Evolutionary conservation across 1,284 basidiomycete genomes (phyloP).

Genomic region (Malassezia slooffiae): DNA sequence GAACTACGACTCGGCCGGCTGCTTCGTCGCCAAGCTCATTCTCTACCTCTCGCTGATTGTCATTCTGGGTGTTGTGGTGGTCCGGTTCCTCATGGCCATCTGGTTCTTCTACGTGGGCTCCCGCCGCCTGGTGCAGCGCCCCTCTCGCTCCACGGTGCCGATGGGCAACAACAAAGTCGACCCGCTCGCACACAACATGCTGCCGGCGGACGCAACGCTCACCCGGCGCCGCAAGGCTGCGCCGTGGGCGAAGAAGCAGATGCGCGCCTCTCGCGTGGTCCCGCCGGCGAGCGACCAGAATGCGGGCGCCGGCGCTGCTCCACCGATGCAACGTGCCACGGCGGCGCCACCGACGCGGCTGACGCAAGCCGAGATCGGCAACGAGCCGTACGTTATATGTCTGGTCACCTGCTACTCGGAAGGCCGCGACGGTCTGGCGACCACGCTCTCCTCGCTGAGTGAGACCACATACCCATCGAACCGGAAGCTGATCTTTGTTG

Average conservation of each 20-base stretch:
- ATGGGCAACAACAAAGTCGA: slow-evolving; percentile 25
- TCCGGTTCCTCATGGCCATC: slow-evolving; percentile 90
- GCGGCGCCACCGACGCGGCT: slow-evolving; percentile 19
- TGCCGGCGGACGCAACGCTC: slow-evolving; percentile 86
- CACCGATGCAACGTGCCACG: slow-evolving; percentile 6
- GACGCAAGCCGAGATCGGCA: slow-evolving; percentile 31
- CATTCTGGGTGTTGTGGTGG: slow-evolving; percentile 77
- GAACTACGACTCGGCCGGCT: slow-evolving; percentile 90
- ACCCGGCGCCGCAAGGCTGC: slow-evolving; percentile 77
- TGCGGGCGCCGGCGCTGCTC: background rate
- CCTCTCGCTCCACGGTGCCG: slow-evolving; percentile 15
- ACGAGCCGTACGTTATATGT: slow-evolving; percentile 83
- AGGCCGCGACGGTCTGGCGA: slow-evolving; percentile 78
- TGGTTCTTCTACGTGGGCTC: slow-evolving; percentile 88
- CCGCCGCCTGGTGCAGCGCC: slow-evolving; percentile 54
- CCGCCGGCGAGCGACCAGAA: slow-evolving; percentile 52
- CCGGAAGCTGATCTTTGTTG: slow-evolving; percentile 81
- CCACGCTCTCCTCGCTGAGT: slow-evolving; percentile 85
- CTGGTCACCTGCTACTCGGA: slow-evolving; percentile 97
- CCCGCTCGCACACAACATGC: slow-evolving; percentile 79
- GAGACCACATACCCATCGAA: slow-evolving; percentile 78
- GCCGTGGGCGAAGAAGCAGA: slow-evolving; percentile 64
- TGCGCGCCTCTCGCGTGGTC: slow-evolving; percentile 78
- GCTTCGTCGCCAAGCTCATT: slow-evolving; percentile 79
- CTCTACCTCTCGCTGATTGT: slow-evolving; percentile 83